A percentile compares a stretch with the other conserved stretches of the same genome.
Conservation (phyloP, 1,284 basidiomycete species). For the Ceraceosorus guamensis region DNA sequence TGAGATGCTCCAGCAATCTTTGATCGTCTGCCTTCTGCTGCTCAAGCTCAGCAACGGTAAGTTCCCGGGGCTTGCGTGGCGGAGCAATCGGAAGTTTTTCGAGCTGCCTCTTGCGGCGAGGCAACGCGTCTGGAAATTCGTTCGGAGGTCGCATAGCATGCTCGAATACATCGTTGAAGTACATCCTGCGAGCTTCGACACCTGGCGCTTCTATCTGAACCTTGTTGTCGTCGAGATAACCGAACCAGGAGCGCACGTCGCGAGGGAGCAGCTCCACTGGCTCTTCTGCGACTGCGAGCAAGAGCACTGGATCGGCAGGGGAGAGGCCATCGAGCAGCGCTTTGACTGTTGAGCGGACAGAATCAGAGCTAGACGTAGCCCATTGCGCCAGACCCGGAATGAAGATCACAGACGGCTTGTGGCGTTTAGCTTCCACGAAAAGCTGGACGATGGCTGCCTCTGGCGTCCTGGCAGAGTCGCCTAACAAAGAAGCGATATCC, state of each 20-base stretch:
- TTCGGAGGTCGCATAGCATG: slow-evolving; percentile 60
- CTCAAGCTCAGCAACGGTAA: slow-evolving; percentile 73
- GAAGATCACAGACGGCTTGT: slow-evolving; percentile 91
- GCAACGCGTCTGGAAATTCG: slow-evolving; percentile 82
- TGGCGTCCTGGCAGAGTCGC: slow-evolving; percentile 78
- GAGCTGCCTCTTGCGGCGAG: slow-evolving; percentile 72
- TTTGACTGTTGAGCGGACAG: slow-evolving; percentile 72
- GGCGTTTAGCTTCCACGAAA: slow-evolving; percentile 95
- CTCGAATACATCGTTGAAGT: slow-evolving; percentile 60
- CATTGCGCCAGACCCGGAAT: slow-evolving; percentile 83
- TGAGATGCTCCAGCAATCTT: slow-evolving; percentile 70
- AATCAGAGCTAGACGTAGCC: slow-evolving; percentile 76
- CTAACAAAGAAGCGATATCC: slow-evolving; percentile 78
- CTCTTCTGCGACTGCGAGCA: slow-evolving; percentile 81
- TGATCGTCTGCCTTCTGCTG: slow-evolving; percentile 75
- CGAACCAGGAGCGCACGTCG: slow-evolving; percentile 90
- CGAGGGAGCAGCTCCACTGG: slow-evolving; percentile 63
- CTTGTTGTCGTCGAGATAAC: slow-evolving; percentile 65
- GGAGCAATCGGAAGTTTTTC: slow-evolving; percentile 83
- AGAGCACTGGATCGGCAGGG: slow-evolving; percentile 81
- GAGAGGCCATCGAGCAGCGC: slow-evolving; percentile 83
- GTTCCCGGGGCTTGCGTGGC: slow-evolving; percentile 75
- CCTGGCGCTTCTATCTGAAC: slow-evolving; percentile 55
- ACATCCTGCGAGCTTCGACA: slow-evolving; percentile 57
- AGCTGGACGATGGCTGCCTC: slow-evolving; percentile 91